Conservation (phyloP, 768 basidiomycete genomes). For the Phylloporus rhodoxanthus region DNA sequence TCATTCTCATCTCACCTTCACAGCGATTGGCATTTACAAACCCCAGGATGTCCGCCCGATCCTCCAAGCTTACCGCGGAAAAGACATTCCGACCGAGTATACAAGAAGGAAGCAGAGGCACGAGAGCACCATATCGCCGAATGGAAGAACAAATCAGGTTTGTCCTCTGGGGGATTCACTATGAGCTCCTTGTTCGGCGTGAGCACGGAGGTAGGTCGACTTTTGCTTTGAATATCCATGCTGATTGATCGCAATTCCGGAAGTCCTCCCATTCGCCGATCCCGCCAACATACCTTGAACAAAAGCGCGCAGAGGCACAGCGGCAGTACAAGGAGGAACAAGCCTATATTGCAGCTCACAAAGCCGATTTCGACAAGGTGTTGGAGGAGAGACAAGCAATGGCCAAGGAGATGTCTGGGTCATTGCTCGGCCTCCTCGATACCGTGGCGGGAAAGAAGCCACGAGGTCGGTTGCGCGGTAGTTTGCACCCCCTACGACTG, state of each 20-base stretch:
- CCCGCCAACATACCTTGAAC: slow-evolving; percentile 48
- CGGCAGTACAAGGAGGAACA: slow-evolving; percentile 47
- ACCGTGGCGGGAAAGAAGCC: slow-evolving; percentile 22
- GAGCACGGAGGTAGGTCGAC: slow-evolving; percentile 24
- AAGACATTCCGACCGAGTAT: slow-evolving; percentile 85
- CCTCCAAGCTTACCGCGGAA: slow-evolving; percentile 76
- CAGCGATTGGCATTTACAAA: slow-evolving; percentile 90
- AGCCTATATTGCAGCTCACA: slow-evolving; percentile 46
- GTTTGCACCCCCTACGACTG: no score
- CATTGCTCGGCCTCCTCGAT: slow-evolving; percentile 31
- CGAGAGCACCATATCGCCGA: slow-evolving; percentile 75
- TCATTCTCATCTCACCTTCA: not conserved
- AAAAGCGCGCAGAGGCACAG: slow-evolving; percentile 48
- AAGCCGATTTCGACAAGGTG: slow-evolving; percentile 43
- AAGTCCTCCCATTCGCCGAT: slow-evolving; percentile 29
- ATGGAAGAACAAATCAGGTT: slow-evolving; percentile 55
- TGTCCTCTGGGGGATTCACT: slow-evolving; percentile 38
- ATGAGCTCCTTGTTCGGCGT: slow-evolving; percentile 41
- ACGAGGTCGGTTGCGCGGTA: not conserved
- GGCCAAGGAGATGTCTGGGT: slow-evolving; percentile 43
- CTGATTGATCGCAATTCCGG: not conserved
- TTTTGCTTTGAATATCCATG: not conserved
- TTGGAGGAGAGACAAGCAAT: slow-evolving; percentile 47
- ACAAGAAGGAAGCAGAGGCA: slow-evolving; percentile 78
- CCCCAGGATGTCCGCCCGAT: slow-evolving; percentile 85